Conservation (phyloP, 2,329 filamentous ascomycete genomes). For the Aspergillus puulaauensis region DNA sequence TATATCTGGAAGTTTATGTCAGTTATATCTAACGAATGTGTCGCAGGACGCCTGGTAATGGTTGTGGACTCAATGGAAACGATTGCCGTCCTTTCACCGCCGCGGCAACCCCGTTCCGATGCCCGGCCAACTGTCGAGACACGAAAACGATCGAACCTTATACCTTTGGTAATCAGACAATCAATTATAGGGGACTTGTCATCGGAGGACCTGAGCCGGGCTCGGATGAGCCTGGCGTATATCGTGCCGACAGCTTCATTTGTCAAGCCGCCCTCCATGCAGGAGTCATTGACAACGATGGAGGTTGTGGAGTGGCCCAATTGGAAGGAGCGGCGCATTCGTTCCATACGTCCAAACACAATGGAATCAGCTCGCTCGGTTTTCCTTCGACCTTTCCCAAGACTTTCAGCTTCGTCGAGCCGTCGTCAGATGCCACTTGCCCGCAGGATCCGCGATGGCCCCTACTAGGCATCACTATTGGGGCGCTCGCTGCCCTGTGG, state of each 20-base stretch:
- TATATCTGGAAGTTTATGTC: neutral
- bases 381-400: conserved; percentile 91
- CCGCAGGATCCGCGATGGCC: conserved; percentile 81
- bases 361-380: conserved; percentile 72
- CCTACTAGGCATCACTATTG: conserved; percentile 75
- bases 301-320: conserved; percentile 79
- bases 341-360: conserved; percentile 63
- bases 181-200: conserved; percentile 53
- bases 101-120: conserved; percentile 54
- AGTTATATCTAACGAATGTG: neutral
- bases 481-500: conserved; percentile 74
- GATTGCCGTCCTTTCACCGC: conserved; percentile 56
- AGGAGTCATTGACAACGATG: conserved; percentile 70
- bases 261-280: conserved; percentile 83
- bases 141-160: conserved; percentile 51
- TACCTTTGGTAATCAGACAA: conserved; percentile 51
- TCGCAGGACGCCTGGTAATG: conserved; percentile 42
- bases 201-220: conserved; percentile 49
- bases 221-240: conserved; percentile 55
- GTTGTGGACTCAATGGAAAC: conserved; percentile 56
- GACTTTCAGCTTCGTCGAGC: conserved; percentile 73
- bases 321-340: conserved; percentile 67
- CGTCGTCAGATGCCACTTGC: conserved; percentile 55
- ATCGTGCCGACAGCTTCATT: conserved; percentile 86
- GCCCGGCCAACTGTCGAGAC: conserved; percentile 54